Evolutionary conservation across 2,329 filamentous ascomycete species (phyloP), one percentile per base, ranked within the genome.

Genomic region (Dactylella cylindrospora): DNA sequence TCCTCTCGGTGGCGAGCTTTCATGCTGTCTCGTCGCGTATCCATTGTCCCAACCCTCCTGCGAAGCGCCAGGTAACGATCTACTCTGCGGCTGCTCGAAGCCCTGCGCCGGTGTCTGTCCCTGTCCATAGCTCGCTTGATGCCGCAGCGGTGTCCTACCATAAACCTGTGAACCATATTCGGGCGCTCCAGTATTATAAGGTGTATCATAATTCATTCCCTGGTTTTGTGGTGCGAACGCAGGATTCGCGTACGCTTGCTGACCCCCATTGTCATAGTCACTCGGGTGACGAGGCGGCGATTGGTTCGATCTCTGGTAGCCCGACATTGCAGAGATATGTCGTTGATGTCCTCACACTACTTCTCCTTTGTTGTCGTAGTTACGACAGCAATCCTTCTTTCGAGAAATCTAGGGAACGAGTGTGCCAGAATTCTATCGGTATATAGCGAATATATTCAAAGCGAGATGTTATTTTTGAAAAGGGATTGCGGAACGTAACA

Each of bases 71-170:
- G 47, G 35, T 19, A 61, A 19, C 13, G 35, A 25, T 19, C 57
- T 54, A 17, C 36, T 49, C 23, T 54, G 38, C 9, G 40, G 43
- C 23, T 41, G n/a, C n/a, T n/a, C n/a, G n/a, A n/a, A n/a, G n/a
- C n/a, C n/a, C n/a, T n/a, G 49, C 12, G 49, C 25, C 13, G 15
- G 32, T 12, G 20, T 31, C 10, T 29, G 49, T 12, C 28, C 1
- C n/a, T 53, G 55, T 33, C 36, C 49, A 19, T 62, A 54, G 23
- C 36, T 49, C 20, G 43, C 41, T 53, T 62, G 57, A 26, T 62
- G 57, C 23, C 57, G 49, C n/a, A 62, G 39, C 20, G 57, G 57
- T 19, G 57, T 62, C 22, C 57, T 22, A 3, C 57, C 57, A 13
- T 62, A 62, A 2, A 45, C 47, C 29, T 31, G 17, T 19, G 52